Percentiles rank a stretch among this genome's conserved stretches.
Evolutionary conservation across 2,329 filamentous ascomycete genomes (phyloP).

Genomic region (Rosellinia necatrix): DNA sequence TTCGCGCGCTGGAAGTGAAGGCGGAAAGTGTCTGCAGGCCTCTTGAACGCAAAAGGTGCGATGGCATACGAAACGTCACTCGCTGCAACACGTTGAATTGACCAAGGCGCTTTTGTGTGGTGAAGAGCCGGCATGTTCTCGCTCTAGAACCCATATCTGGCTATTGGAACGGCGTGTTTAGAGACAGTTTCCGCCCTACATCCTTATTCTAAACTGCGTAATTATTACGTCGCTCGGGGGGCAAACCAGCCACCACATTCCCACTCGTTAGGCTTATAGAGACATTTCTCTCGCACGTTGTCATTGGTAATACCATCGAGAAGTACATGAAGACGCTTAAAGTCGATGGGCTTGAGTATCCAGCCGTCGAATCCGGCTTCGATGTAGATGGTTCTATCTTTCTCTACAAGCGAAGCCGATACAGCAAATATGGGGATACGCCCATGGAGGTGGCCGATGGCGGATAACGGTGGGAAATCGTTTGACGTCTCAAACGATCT

Average conservation of each 20-base stretch:
- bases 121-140: background rate
- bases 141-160: background rate
- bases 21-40: background rate
- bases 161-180: background rate
- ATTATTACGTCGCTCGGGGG: constrained; percentile 3
- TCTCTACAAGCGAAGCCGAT: constrained; percentile 79
- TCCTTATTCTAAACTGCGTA: background rate
- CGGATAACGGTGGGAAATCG: constrained; percentile 57
- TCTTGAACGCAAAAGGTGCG: background rate
- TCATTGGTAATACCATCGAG: constrained; percentile 71
- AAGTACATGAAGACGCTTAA: constrained; percentile 71
- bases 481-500: constrained; percentile 68
- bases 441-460: constrained; percentile 62
- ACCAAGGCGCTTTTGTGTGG: background rate
- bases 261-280: constrained; percentile 77
- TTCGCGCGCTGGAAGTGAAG: background rate
- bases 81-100: background rate
- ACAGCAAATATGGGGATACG: constrained; percentile 84
- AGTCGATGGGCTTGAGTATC: constrained; percentile 88
- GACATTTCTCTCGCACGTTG: constrained; percentile 59
- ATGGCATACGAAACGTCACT: background rate
- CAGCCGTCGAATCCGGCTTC: constrained; percentile 85
- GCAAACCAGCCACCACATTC: constrained; percentile 87
- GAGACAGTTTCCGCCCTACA: background rate
- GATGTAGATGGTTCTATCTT: constrained; percentile 69